Evolutionary conservation across 345 rosid genomes (phyloP), one percentile per base, ranked within the genome.

Genomic region (Eucalyptus cladocalyx): DNA sequence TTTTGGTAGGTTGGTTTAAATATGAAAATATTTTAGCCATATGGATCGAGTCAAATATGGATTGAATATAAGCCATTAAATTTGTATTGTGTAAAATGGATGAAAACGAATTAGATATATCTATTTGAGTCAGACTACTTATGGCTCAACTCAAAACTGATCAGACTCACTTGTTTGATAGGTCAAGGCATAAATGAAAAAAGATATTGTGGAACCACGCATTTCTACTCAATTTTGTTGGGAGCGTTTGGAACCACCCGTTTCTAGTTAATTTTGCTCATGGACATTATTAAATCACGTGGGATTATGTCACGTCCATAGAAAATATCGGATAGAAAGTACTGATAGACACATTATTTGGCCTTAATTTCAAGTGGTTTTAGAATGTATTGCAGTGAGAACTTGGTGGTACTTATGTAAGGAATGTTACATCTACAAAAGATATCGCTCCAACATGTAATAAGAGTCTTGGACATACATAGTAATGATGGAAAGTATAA

Each of bases 101-200:
- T 53, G 0, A 53, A 53, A 53, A 8, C 5, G 1, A 53, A 0
- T 53, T 19, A 53, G 2, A 53, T 53, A 53, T 19, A 53, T 53
- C 0, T 53, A 19, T 53, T 53, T 53, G 58, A 53, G 1, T 53
- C 0, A 4, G 1, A 53, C 5, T 1, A 8, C 19, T 53, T 53
- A 53, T 53, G 24, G 0, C 2, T 53, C 5, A 0, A 53, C 24
- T 53, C 58, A 53, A 19, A 53, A 53, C 0, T 1, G 0, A 53
- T 1, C 0, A 0, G 0, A 53, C 1, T 24, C 24, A 53, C 58
- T 19, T 53, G 58, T 53, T 21, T 53, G 26, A 19, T 19, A 21
- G 10, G 26, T 53, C 5, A 51, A 51, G 9, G 9, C 56, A 53
- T 8, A 53, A 53, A 2, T 53, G 11, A 53, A 53, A 53, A 53